Base-by-base conservation (phyloP, 1,139 yeast genomes). In the Petasospora fabianii region DNA sequence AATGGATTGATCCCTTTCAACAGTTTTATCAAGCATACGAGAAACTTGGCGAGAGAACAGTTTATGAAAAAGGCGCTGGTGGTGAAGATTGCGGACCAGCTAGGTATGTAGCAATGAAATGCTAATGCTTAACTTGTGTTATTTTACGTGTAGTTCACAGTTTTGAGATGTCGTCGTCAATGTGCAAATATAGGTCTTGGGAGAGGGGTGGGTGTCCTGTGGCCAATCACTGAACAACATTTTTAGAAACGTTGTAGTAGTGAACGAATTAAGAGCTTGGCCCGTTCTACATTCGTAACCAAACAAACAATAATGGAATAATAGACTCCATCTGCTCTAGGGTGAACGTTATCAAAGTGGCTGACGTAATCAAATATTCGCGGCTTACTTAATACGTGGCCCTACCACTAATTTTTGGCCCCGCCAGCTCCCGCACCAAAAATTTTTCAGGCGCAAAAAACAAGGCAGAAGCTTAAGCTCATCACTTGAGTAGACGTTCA, bases 21-120 rank as follows among this genome's bases (percentile, higher is more conserved):
- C n/a, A 54, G 60, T 8, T 80, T 83, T 53, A 68, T 80, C 28
- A 68, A 71, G 56, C 69, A 75, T 19, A 73, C 79, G 0, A 62
- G 96, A 44, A 69, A 72, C 22, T 63, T 85, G 24, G 90, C 94
- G 0, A 68, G 96, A 44, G 90, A 86, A 31, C 84, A 84, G 55
- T 88, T 87, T 52, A 51, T 69, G 53, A 62, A 68, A 35, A 62
- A 71, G 44, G 62, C 68, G 12, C 60, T 69, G 43, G 61, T 68
- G 10, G 54, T 58, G 28, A 71, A 71, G 51, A 64, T 71, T 19
- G 34, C 45, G 26, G 36, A 39, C 9, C 38, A 50, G 16, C 46
- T 61, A 5, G 43, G 42, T 10, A 27, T 50, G 1, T 32, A 39
- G 19, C 36, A 32, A 11, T 26, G 17, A 38, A 14, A 14, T 8